Conservation (phyloP, 2,329 filamentous ascomycete species). For the Diaporthe humulicola region DNA sequence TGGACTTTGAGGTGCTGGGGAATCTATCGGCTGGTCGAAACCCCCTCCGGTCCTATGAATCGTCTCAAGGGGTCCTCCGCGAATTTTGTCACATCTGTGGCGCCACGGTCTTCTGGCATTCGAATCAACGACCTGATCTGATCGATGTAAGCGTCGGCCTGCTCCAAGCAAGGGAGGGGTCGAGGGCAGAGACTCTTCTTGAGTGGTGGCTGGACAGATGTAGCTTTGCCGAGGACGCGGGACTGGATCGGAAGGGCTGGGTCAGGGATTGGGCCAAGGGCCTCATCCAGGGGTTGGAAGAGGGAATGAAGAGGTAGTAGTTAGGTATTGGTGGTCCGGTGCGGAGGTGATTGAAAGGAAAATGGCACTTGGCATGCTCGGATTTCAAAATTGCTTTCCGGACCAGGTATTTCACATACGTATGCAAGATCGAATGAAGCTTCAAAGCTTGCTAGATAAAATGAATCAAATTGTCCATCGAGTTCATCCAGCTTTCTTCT, state of each 20-base stretch:
- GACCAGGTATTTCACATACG: neutral
- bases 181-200: slow-evolving; percentile 70
- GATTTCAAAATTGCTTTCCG: neutral
- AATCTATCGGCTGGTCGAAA: slow-evolving; percentile 50
- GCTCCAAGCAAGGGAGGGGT: slow-evolving; percentile 60
- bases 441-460: slow-evolving; percentile 40
- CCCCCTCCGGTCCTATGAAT: slow-evolving; percentile 57
- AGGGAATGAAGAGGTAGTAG: neutral
- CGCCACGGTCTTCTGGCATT: slow-evolving; percentile 75
- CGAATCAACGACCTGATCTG: slow-evolving; percentile 63
- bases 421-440: too few species aligned
- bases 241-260: slow-evolving; percentile 46
- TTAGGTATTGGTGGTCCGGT: neutral
- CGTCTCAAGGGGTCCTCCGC: slow-evolving; percentile 65
- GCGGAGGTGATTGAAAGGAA: too few species aligned
- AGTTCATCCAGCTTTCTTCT: neutral
- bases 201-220: slow-evolving; percentile 72
- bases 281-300: slow-evolving; percentile 46
- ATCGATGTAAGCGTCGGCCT: slow-evolving; percentile 76
- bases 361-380: neutral
- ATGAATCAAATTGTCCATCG: neutral
- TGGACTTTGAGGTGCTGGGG: slow-evolving; percentile 49
- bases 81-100: slow-evolving; percentile 75
- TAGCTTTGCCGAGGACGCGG: slow-evolving; percentile 70
- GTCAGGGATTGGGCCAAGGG: slow-evolving; percentile 45